Conservation (phyloP, 1,139 yeast genomes). For the Saccharomyces hybrid region DNA sequence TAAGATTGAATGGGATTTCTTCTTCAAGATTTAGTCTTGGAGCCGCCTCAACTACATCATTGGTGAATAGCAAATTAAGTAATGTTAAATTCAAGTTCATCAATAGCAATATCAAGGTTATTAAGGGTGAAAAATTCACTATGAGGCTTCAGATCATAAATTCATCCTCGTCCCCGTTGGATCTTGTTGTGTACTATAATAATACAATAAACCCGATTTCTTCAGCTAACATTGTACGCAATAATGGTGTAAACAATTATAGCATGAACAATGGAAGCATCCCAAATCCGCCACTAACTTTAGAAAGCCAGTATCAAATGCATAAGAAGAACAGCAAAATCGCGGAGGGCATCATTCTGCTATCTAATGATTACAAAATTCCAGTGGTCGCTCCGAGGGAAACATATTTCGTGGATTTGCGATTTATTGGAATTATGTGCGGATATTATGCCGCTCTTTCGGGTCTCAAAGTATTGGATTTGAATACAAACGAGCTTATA, state of each 20-base stretch:
- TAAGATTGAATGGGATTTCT: background rate
- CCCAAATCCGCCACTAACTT: conserved; percentile 7
- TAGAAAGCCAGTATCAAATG: conserved; percentile 19
- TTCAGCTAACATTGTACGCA: conserved; percentile 1
- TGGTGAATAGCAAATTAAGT: conserved; percentile 18
- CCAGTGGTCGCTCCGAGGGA: conserved; percentile 26
- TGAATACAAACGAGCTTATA: conserved; percentile 25
- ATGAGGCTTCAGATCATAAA: conserved; percentile 26
- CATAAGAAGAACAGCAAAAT: conserved; percentile 17
- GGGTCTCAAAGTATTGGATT: conserved; percentile 29
- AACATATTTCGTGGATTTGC: conserved; percentile 24
- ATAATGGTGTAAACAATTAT: background rate
- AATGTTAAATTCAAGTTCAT: conserved; percentile 25
- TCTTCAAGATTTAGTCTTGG: conserved; percentile 10
- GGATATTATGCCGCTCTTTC: conserved; percentile 28
- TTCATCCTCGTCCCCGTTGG: conserved; percentile 19
- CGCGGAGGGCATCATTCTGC: conserved; percentile 28
- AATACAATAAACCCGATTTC: conserved; percentile 12
- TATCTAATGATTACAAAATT: conserved; percentile 30
- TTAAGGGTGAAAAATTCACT: conserved; percentile 22
- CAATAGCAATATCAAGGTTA: conserved; percentile 14
- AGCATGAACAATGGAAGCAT: background rate
- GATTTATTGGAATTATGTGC: conserved; percentile 25
- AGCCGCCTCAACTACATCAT: conserved; percentile 14
- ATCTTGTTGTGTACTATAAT: conserved; percentile 26